Evolutionary conservation across 257 asterid genomes (phyloP).

Genomic region (Solanum bulbocastanum): DNA sequence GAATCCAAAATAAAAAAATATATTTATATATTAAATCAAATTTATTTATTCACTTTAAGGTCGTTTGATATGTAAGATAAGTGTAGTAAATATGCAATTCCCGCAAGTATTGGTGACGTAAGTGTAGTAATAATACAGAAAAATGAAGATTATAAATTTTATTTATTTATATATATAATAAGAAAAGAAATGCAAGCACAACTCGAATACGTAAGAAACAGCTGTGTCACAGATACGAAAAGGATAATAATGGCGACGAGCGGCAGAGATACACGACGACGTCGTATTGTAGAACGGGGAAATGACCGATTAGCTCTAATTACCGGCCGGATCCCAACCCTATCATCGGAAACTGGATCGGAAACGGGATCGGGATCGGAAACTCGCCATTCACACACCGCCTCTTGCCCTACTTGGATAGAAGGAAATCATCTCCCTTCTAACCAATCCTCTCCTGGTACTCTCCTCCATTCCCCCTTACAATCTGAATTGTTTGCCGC

Average conservation of each 20-base stretch:
- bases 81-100: too few relatives aligned
- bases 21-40: too few relatives aligned
- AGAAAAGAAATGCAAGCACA: not conserved
- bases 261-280: slow-evolving; percentile 69
- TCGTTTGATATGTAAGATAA: not conserved
- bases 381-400: slow-evolving; percentile 20
- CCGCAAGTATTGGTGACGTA: not conserved
- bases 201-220: not conserved
- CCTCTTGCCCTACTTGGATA: slow-evolving; percentile 17
- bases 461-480: not conserved
- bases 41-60: too few relatives aligned
- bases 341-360: slow-evolving; percentile 27
- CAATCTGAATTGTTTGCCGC: not conserved
- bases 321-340: slow-evolving; percentile 60
- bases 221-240: not conserved
- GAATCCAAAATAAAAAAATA: too few relatives aligned
- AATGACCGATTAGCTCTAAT: slow-evolving; percentile 79
- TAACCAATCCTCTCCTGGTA: slow-evolving; percentile 34
- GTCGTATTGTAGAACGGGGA: slow-evolving; percentile 72
- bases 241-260: slow-evolving; percentile 2
- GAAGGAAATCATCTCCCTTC: not conserved
- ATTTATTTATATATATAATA: too few relatives aligned
- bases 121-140: not conserved
- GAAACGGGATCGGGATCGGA: slow-evolving; percentile 1
- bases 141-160: not conserved